phyloP scores from a whole-genome alignment of 208 protist genomes.

The Angomonas ambiguus region DNA sequence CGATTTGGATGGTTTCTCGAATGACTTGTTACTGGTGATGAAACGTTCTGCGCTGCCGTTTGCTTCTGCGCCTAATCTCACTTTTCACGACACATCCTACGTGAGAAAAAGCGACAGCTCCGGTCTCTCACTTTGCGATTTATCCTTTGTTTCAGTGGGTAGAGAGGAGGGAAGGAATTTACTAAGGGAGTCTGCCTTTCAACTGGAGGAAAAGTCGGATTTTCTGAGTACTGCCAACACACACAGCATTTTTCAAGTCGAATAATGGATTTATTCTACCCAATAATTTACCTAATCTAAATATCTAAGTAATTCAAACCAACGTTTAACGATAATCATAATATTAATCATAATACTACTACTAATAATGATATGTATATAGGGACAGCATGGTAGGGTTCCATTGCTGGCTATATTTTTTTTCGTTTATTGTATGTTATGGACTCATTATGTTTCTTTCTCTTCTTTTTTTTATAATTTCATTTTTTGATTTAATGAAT shows the following conservation, averaged over 20 bases:
- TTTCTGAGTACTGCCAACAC: slow-evolving; percentile 5
- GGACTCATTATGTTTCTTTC: slow-evolving; percentile 5
- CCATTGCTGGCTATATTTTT: too few species aligned
- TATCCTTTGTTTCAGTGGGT: slow-evolving; percentile 71
- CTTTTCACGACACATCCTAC: neutral
- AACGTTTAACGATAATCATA: neutral
- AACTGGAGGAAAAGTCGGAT: slow-evolving; percentile 23
- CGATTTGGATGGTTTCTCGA: neutral
- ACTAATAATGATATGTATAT: neutral
- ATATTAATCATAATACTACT: neutral
- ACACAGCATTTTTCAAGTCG: slow-evolving; percentile 41
- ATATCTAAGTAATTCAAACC: neutral
- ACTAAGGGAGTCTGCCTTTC: slow-evolving; percentile 60
- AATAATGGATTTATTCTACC: neutral
- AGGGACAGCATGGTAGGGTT: too few species aligned
- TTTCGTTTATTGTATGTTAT: slow-evolving; percentile 1
- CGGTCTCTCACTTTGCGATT: slow-evolving; percentile 53
- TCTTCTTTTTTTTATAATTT: neutral
- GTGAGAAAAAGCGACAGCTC: slow-evolving; percentile 16
- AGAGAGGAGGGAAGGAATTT: slow-evolving; percentile 62
- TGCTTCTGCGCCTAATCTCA: neutral
- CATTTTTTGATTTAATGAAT: neutral
- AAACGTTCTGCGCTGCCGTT: neutral
- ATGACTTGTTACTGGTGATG: neutral
- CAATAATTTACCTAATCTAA: neutral